Evolutionary conservation across 2,329 filamentous ascomycete genomes (phyloP).

Genomic region (Ophiostoma piceae): DNA sequence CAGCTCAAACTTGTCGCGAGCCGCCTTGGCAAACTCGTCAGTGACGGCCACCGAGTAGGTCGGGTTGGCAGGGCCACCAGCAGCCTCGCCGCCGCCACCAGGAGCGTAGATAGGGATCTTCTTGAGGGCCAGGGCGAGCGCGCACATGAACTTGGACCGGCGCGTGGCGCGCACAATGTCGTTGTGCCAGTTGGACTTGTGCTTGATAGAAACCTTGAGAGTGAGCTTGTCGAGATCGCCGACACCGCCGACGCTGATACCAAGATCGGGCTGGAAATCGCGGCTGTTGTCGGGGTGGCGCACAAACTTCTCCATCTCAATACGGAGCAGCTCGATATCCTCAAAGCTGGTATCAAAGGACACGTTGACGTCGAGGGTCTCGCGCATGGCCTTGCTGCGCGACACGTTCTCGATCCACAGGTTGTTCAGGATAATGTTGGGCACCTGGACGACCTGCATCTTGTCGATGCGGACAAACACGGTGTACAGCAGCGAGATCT

Average conservation of each 20-base stretch:
- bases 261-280: conserved; percentile 83
- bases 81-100: conserved; percentile 60
- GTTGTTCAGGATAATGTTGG: conserved; percentile 86
- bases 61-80: conserved; percentile 67
- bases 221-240: conserved; percentile 83
- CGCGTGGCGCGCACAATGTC: conserved; percentile 74
- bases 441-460: conserved; percentile 74
- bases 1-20: conserved; percentile 26
- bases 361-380: conserved; percentile 72
- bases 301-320: conserved; percentile 83
- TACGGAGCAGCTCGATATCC: conserved; percentile 77
- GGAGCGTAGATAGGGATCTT: conserved; percentile 82
- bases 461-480: conserved; percentile 81
- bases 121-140: conserved; percentile 75
- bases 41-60: conserved; percentile 72
- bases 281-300: conserved; percentile 75
- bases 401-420: conserved; percentile 95
- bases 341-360: conserved; percentile 84
- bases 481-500: conserved; percentile 89
- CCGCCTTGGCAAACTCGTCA: conserved; percentile 60
- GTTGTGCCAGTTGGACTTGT: conserved; percentile 92
- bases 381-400: conserved; percentile 86
- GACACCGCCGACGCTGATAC: conserved; percentile 71
- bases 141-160: conserved; percentile 95
- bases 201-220: conserved; percentile 75